phyloP scores from a whole-genome alignment of 1,139 yeast species.

The Candida mesenterica region DNA sequence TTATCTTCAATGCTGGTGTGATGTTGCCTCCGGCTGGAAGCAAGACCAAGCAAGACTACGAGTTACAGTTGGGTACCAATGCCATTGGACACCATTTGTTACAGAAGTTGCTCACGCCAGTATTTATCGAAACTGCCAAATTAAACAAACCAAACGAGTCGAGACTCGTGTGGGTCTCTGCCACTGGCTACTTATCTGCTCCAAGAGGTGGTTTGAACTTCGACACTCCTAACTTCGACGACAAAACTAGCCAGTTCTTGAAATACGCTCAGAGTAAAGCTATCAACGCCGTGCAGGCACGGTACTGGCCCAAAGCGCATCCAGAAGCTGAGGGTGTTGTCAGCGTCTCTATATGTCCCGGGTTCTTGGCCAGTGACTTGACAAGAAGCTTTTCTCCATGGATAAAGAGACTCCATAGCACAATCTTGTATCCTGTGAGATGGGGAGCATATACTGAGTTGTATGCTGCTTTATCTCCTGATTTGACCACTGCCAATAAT shows the following conservation, averaged over 20 bases:
- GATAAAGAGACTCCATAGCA: not conserved
- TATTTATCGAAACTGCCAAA: slow-evolving; percentile 34
- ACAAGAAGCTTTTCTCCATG: slow-evolving; percentile 22
- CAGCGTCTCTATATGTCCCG: slow-evolving; percentile 47
- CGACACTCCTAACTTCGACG: slow-evolving; percentile 29
- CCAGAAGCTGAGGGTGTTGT: slow-evolving; percentile 25
- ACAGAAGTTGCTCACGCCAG: slow-evolving; percentile 43
- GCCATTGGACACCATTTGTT: slow-evolving; percentile 40
- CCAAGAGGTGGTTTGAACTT: slow-evolving; percentile 41
- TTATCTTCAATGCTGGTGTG: slow-evolving; percentile 52
- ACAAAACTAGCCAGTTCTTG: slow-evolving; percentile 6
- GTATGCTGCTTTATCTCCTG: slow-evolving; percentile 21
- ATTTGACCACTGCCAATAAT: slow-evolving; percentile 6
- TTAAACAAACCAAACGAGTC: slow-evolving; percentile 10
- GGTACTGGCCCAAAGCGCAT: slow-evolving; percentile 37
- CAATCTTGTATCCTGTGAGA: slow-evolving; percentile 1
- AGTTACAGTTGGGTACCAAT: slow-evolving; percentile 49
- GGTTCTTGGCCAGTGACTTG: slow-evolving; percentile 40
- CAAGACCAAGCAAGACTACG: slow-evolving; percentile 35
- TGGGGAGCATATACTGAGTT: slow-evolving; percentile 22
- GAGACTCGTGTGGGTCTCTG: slow-evolving; percentile 49
- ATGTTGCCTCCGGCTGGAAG: slow-evolving; percentile 22
- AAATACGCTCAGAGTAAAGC: slow-evolving; percentile 52
- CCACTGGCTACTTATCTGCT: slow-evolving; percentile 34
- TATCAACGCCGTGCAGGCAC: slow-evolving; percentile 38